Evolutionary conservation across 495 filamentous ascomycete genomes (phyloP), one percentile per base, ranked within the genome.

Genomic region (Pyrenula massariospora): DNA sequence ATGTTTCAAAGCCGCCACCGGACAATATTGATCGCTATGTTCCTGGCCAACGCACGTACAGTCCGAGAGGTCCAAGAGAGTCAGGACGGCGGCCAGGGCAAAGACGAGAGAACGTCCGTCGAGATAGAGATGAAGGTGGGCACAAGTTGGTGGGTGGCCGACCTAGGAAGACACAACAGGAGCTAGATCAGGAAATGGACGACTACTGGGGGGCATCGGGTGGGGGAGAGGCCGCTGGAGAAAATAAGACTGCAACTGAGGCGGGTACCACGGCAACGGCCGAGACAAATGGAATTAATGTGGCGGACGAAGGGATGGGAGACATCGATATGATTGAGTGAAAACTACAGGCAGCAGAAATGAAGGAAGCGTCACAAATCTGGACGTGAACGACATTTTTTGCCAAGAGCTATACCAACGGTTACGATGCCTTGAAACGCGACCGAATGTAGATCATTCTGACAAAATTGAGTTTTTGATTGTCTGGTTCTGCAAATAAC

Each of bases 101-200:
- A 63, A 47, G 66, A 63, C 54, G 70, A 63, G 68, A 70, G 71
- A 59, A 58, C 21, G 53, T 63, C 22, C 21, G 60, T 15, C 36
- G 61, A 15, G 25, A 68, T 19, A 65, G 66, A 65, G 65, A 59
- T 47, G 68, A 65, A 48, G 67, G 60, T 25, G 68, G 66, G 51
- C 72, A 67, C 54, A 70, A 66, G 52, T 57, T 63, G 36, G 68
- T 60, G 56, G 82, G 83, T 49, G 74, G 69, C 23, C 78, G 92
- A 53, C 85, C 85, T 1, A 86, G 81, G 66, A 96, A 95, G 81
- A 96, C 91, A 3, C 87, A 90, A 53, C 88, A 94, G 62, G 87
- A 97, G 65, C 74, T 97, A 47, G 92, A 97, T 65, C 85, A 86
- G 36, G 92, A 97, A 73, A 97, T 97, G 92, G 91, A 83, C 31